phyloP scores from a whole-genome alignment of 2,329 filamentous ascomycete species.

The Fusarium chlamydosporum region DNA sequence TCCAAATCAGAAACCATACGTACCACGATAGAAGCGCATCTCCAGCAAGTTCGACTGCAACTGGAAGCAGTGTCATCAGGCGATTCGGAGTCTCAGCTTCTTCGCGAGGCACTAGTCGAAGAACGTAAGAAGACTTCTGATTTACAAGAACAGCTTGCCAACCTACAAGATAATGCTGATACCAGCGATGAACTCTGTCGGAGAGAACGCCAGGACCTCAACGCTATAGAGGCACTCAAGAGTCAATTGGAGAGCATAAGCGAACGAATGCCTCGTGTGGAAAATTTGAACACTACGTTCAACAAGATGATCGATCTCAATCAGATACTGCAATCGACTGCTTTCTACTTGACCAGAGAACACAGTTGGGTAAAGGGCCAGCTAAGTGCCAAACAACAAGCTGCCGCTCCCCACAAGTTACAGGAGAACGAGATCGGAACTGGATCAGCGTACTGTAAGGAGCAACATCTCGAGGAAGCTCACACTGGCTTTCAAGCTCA shows the following conservation, averaged over 20 bases:
- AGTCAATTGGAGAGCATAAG: constrained; percentile 47
- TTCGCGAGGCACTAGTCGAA: constrained; percentile 23
- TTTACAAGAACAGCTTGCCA: constrained; percentile 43
- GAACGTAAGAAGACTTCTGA: constrained; percentile 24
- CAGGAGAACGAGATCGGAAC: background rate
- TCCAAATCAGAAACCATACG: constrained; percentile 33
- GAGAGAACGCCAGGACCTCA: constrained; percentile 51
- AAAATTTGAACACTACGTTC: constrained; percentile 47
- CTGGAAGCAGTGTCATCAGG: constrained; percentile 14
- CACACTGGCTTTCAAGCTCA: background rate
- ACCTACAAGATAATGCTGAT: constrained; percentile 44
- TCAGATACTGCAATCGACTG: constrained; percentile 50
- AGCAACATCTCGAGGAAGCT: background rate
- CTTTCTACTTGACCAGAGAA: constrained; percentile 50
- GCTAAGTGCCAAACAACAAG: constrained; percentile 26
- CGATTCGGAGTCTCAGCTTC: constrained; percentile 5
- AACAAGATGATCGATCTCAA: constrained; percentile 50
- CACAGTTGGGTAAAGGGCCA: constrained; percentile 51
- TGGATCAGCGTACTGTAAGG: constrained; percentile 1
- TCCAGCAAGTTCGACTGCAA: constrained; percentile 43
- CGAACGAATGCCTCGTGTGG: constrained; percentile 45
- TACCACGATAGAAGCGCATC: constrained; percentile 36
- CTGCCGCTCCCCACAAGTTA: background rate
- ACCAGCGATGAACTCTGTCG: constrained; percentile 41
- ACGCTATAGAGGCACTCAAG: constrained; percentile 48